Base-by-base conservation (phyloP, 805 yeast species). In the Saccharomyces paradoxus region DNA sequence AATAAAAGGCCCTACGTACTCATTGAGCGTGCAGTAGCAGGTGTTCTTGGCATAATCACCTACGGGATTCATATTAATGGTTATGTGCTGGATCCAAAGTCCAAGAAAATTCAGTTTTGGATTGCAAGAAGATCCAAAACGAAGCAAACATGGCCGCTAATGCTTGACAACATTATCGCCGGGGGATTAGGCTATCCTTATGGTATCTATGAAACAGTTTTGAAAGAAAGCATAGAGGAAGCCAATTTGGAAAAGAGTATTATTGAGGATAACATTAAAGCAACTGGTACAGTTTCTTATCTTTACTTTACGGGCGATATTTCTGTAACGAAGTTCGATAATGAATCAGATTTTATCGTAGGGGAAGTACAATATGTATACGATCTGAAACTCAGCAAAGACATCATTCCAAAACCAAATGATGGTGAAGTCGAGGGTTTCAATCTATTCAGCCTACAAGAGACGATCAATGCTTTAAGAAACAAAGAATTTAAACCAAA, bases 51-150 rank as follows among this genome's bases (percentile, higher is more conserved):
- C 0, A 86, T 94, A 10, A 83, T 87, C 0, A 89, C 96, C 56
- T 90, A 89, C 68, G 99, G 99, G 0, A 84, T 85, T 3, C 98
- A 94, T 67, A 76, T 91, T 28, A 87, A 81, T 60, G 98, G 97
- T 1, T 94, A 81, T 61, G 74, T 86, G 0, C 77, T 81, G 0
- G 77, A 81, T 2, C 63, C 79, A 4, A 22, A 55, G 2, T 70
- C 74, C 44, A 77, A 78, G 1, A 71, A 74, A 32, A 57, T 79
- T 31, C 78, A 80, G 61, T 62, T 86, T 55, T 94, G 98, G 98
- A 77, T 92, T 9, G 96, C 99, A 0, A 74, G 89, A 57, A 74
- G 99, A 59, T 79, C 97, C 0, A 68, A 74, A 4, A 77, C 82
- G 1, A 94, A 94, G 68, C 85, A 85, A 17, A 94, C 99, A 0